phyloP scores from a whole-genome alignment of 257 asterid genomes.

The Solanum megistacrolobum region DNA sequence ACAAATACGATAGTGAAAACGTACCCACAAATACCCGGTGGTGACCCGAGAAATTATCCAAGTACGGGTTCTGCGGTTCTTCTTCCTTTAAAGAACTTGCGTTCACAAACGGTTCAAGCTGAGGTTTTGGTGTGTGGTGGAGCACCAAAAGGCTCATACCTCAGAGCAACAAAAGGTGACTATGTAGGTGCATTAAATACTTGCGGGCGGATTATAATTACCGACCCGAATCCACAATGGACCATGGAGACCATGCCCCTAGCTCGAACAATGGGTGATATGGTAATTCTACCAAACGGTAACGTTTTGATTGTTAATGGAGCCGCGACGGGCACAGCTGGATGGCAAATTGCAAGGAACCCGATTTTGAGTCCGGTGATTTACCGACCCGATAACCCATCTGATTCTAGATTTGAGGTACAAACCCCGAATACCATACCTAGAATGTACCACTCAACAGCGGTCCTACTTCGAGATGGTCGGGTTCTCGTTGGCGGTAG shows the following conservation, averaged over 20 bases:
- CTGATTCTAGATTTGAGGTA: conserved; percentile 6
- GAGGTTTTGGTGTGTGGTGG: conserved; percentile 45
- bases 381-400: conserved; percentile 15
- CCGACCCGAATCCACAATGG: conserved; percentile 34
- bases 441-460: conserved; percentile 35
- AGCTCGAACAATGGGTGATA: conserved; percentile 41
- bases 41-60: neutral
- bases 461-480: conserved; percentile 27
- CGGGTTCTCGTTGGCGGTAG: conserved; percentile 28
- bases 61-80: neutral
- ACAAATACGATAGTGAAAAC: neutral
- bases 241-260: conserved; percentile 40
- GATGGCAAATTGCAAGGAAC: conserved; percentile 22
- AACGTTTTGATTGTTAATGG: conserved; percentile 29
- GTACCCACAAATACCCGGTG: neutral
- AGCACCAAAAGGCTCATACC: conserved; percentile 32
- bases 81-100: conserved; percentile 23
- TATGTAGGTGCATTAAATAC: conserved; percentile 25
- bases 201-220: conserved; percentile 30
- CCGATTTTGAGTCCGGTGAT: conserved; percentile 25
- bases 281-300: conserved; percentile 32
- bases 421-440: conserved; percentile 13
- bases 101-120: neutral
- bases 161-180: neutral
- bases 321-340: conserved; percentile 26